Evolutionary conservation across 1,284 basidiomycete genomes (phyloP).

Genomic region (Rhodotorula sp.): DNA sequence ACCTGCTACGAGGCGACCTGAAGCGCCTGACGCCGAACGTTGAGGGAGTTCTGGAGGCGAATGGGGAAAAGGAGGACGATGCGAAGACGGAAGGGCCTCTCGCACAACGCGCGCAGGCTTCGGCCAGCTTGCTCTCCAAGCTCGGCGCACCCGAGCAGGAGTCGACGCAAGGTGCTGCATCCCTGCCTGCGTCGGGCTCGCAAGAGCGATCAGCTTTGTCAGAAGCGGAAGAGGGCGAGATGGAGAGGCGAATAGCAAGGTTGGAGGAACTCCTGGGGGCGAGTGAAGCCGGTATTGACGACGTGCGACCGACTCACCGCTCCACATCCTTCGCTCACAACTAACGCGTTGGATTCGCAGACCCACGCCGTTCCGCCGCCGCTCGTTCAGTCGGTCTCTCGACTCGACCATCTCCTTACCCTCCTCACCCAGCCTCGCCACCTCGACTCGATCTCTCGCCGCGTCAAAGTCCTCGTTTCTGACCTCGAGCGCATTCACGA

Average conservation of each 20-base stretch:
- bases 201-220: too few species aligned
- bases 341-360: constrained; percentile 39
- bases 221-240: constrained; percentile 11
- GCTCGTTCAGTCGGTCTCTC: constrained; percentile 72
- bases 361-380: constrained; percentile 62
- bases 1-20: constrained; percentile 35
- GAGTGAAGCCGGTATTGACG: constrained; percentile 43
- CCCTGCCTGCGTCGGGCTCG: neutral
- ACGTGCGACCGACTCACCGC: constrained; percentile 44
- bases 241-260: constrained; percentile 61
- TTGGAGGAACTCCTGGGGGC: constrained; percentile 73
- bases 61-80: constrained; percentile 15
- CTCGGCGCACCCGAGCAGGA: neutral
- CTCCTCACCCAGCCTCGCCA: constrained; percentile 93
- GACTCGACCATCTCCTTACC: constrained; percentile 78
- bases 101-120: constrained; percentile 13
- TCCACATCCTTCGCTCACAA: neutral
- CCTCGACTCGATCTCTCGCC: constrained; percentile 90
- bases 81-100: neutral
- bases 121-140: constrained; percentile 10
- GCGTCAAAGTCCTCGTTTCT: constrained; percentile 85
- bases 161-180: neutral
- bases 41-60: constrained; percentile 16
- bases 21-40: constrained; percentile 9
- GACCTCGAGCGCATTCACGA: constrained; percentile 84